Evolutionary conservation across 176 grass and related monocot species (phyloP).

Genomic region (Olyra latifolia): DNA sequence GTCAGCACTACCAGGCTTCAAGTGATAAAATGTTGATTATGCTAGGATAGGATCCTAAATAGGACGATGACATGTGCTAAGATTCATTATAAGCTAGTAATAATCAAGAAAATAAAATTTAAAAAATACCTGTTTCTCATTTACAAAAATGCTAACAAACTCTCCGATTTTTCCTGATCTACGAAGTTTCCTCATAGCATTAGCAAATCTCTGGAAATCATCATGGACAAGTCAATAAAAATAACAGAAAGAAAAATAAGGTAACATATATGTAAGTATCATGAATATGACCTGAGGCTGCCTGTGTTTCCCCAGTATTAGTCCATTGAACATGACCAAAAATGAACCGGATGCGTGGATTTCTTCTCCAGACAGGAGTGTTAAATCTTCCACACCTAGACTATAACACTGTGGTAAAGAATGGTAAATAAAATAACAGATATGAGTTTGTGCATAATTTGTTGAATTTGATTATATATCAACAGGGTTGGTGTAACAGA

Average conservation of each 20-base stretch:
- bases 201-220: slow-evolving; percentile 79
- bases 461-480: slow-evolving; percentile 4
- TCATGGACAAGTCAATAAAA: slow-evolving; percentile 16
- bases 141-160: slow-evolving; percentile 96
- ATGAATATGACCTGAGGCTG: slow-evolving; percentile 65
- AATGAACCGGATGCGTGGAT: slow-evolving; percentile 80
- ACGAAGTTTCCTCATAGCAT: slow-evolving; percentile 73
- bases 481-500: not conserved
- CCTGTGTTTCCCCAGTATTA: slow-evolving; percentile 92
- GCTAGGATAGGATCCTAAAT: not conserved
- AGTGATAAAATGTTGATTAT: not conserved
- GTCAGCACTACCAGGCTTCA: not conserved
- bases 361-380: slow-evolving; percentile 74
- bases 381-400: slow-evolving; percentile 85
- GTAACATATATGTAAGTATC: not conserved
- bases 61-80: not conserved
- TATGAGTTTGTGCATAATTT: slow-evolving; percentile 1
- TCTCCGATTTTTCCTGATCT: slow-evolving; percentile 73
- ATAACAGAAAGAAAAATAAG: slow-evolving; percentile 24
- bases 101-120: slow-evolving; percentile 29
- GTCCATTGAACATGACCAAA: slow-evolving; percentile 96
- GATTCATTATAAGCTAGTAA: slow-evolving; percentile 18
- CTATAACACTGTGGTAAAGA: slow-evolving; percentile 66
- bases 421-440: slow-evolving; percentile 24
- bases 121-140: slow-evolving; percentile 79